phyloP scores from a whole-genome alignment of 2,329 filamentous ascomycete genomes.

The Colletotrichum sp. region DNA sequence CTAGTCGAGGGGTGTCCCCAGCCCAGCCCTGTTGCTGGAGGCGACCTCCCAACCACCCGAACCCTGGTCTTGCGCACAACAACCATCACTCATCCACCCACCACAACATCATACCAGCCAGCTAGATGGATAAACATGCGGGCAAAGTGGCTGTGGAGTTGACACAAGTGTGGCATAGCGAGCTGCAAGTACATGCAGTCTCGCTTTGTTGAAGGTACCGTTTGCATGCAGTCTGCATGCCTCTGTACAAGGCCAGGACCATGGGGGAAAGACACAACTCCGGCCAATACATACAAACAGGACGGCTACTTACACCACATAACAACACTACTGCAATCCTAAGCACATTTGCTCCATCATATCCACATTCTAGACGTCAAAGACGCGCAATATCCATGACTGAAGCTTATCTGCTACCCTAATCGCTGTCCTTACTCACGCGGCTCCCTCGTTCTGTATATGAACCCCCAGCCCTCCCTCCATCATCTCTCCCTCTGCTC shows the following conservation, averaged over 20 bases:
- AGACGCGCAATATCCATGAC: constrained; percentile 12
- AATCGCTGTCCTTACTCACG: neutral
- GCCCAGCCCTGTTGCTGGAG: constrained; percentile 8
- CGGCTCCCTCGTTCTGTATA: constrained; percentile 9
- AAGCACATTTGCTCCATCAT: constrained; percentile 5
- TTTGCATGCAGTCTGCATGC: constrained; percentile 9
- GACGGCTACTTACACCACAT: neutral
- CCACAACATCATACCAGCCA: neutral
- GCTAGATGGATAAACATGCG: neutral
- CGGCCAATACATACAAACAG: neutral
- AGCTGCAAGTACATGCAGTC: neutral
- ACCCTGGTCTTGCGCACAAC: neutral
- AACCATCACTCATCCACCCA: constrained; percentile 13
- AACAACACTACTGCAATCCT: constrained; percentile 2
- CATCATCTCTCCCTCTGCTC: neutral
- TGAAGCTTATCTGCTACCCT: constrained; percentile 17
- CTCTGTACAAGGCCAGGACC: neutral
- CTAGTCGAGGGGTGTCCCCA: constrained; percentile 8
- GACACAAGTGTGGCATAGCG: neutral
- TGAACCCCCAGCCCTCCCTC: constrained; percentile 9
- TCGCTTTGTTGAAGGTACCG: constrained; percentile 9
- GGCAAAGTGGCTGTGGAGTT: neutral
- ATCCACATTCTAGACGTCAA: constrained; percentile 9
- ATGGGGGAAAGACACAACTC: neutral
- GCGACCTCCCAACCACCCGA: constrained; percentile 6